Conservation (phyloP, 306 rosid genomes). For the Luffa acutangula region DNA sequence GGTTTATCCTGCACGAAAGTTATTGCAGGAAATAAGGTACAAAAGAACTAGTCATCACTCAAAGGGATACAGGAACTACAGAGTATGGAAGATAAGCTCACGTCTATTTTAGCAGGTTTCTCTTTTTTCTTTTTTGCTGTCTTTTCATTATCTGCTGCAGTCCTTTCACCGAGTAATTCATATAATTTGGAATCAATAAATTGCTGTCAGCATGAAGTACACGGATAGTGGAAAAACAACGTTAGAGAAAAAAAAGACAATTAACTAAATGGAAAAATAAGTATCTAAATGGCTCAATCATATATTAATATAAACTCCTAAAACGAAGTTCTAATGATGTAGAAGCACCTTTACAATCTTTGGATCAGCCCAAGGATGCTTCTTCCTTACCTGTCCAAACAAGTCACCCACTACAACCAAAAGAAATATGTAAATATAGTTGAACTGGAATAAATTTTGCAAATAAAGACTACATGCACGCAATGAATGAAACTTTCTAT, state of each 20-base stretch:
- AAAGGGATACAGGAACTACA: constrained; percentile 1
- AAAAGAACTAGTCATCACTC: not conserved
- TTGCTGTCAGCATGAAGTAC: constrained; percentile 33
- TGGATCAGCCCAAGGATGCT: constrained; percentile 93
- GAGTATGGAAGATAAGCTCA: constrained; percentile 12
- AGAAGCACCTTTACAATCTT: constrained; percentile 63
- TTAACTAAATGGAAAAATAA: not conserved
- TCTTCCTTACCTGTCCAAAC: constrained; percentile 72
- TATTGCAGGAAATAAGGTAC: not conserved
- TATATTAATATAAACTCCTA: not conserved
- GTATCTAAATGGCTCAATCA: not conserved
- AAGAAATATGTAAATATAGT: not conserved
- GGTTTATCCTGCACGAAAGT: constrained; percentile 38
- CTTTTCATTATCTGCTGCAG: constrained; percentile 84
- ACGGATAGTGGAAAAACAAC: not conserved
- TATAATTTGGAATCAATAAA: constrained; percentile 52
- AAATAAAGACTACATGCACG: not conserved
- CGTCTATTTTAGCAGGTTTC: constrained; percentile 81
- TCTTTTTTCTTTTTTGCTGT: constrained; percentile 77
- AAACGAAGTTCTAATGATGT: not conserved
- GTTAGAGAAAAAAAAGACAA: not conserved
- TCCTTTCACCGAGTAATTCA: constrained; percentile 79
- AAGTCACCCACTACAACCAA: constrained; percentile 69
- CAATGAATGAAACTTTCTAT: not conserved
- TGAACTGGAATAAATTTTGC: not conserved